Evolutionary conservation across 208 protist genomes (phyloP).

Genomic region (Trypanosoma brucei): DNA sequence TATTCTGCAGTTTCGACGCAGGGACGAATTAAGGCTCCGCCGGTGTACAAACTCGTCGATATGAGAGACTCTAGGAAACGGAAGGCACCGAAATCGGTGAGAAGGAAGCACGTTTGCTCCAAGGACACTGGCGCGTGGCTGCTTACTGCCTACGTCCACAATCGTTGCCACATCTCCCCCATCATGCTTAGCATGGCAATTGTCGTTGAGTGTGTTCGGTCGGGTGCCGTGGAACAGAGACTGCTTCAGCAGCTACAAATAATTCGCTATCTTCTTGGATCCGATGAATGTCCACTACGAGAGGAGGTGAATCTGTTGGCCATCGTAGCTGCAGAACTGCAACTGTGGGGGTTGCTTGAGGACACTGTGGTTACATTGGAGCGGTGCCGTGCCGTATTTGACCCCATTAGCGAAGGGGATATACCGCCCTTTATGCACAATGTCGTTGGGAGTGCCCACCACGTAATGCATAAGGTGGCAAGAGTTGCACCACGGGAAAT

Average conservation of each 20-base stretch:
- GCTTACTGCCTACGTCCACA: constrained; percentile 17
- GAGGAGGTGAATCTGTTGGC: constrained; percentile 58
- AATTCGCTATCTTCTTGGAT: constrained; percentile 43
- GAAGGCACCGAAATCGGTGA: neutral
- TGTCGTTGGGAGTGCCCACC: constrained; percentile 41
- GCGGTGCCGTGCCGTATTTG: constrained; percentile 35
- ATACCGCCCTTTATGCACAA: constrained; percentile 44
- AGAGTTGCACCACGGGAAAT: constrained; percentile 41
- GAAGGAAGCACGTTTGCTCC: constrained; percentile 4
- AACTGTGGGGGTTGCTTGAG: constrained; percentile 47
- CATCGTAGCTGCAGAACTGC: constrained; percentile 35
- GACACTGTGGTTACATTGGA: constrained; percentile 40
- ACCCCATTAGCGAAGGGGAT: constrained; percentile 39
- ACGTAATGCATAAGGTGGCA: constrained; percentile 67
- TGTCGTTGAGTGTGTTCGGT: constrained; percentile 24
- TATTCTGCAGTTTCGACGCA: neutral
- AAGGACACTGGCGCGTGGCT: constrained; percentile 4
- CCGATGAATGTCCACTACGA: constrained; percentile 35
- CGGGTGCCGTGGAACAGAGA: constrained; percentile 2
- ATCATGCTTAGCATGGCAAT: constrained; percentile 43
- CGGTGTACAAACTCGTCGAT: neutral
- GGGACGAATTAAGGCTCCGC: neutral
- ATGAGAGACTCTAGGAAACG: neutral
- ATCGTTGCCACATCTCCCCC: constrained; percentile 37
- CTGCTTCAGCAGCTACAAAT: constrained; percentile 38